Evolutionary conservation across 2,329 filamentous ascomycete species (phyloP), one percentile per base, ranked within the genome.

Genomic region (Sordariomycetes sp.): DNA sequence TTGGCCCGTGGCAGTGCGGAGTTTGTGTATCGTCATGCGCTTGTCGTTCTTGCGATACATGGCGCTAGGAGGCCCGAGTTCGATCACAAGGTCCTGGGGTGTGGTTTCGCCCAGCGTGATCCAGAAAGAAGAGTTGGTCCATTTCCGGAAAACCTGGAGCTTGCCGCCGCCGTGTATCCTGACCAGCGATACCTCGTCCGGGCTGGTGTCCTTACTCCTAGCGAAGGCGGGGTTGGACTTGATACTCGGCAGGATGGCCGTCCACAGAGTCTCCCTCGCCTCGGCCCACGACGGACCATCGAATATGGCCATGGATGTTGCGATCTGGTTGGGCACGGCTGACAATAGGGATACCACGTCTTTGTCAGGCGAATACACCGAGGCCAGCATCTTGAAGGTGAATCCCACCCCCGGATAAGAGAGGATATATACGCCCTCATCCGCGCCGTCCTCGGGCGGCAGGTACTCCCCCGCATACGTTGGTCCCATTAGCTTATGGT

Each of bases 351-450:
- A 87, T 34, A 97, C 91, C 61, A 96, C 91, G 67, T 97, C 92
- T 66, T 85, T 86, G 55, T 77, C 73, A 1, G 86, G 80, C 3
- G 88, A 89, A 78, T 90, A 97, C 24, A 85, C 82, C 1, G 87
- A 85, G 59, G 82, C 76, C 55, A 86, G 80, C 34, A 97, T 76
- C 0, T 90, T 85, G 63, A 99, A 99, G 43, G 88, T 92, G 69
- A 97, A 97, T 0, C 93, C 90, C 34, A 99, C 85, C 0, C 94
- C 94, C 1, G 93, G 92, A 72, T 97, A 99, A 1, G 93, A 97
- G 37, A 99, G 76, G 37, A 96, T 85, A 68, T 97, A 99, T 24
- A 84, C 88, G 18, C 92, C 92, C 60, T 79, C 74, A 18, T 77
- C 76, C 1, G 75, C 67, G 20, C 57, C 58, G 37, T 60, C 55